Base-by-base conservation (phyloP, 208 protist genomes). In the Acanthamoeba sp. region DNA sequence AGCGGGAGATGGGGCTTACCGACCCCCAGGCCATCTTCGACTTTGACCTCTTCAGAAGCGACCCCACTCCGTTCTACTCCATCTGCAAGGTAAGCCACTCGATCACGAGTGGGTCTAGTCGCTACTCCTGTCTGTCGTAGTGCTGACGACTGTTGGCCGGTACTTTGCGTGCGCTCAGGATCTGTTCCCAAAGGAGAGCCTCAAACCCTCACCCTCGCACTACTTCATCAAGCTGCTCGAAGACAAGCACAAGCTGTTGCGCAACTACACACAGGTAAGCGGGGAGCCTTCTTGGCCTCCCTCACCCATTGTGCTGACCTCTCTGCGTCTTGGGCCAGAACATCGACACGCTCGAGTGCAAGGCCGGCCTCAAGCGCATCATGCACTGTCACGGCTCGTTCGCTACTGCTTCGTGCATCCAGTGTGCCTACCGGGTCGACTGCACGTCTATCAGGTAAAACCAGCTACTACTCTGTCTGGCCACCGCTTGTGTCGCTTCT, bases 11-110 rank as follows among this genome's bases (percentile, higher is more conserved):
- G 40, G 94, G 94, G 16, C 85, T 97, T 9, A n/a, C 57, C n/a
- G 36, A 95, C 2, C 96, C 97, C 20, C 82, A 96, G 94, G 94
- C 69, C 27, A 96, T 97, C 57, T 97, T 97, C 80, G 87, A 95
- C 57, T 94, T 97, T 20, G 95, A 96, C 22, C 96, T 94, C 71
- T 97, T 97, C 45, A 78, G 87, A 14, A 55, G 52, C 29, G 91
- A 96, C 32, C 95, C 94, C 9, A 29, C 52, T 22, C 94, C 95
- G 34, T 97, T 96, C 95, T 97, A 89, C 42, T 34, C 34, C 32
- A 93, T 95, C 89, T 52, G 62, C 36, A 88, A 84, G 78, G 84
- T 78, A 34, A 14, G 18, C 10, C 36, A n/a, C 45, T 57, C 6
- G n/a, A n/a, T n/a, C n/a, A n/a, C n/a, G n/a, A n/a, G n/a, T n/a